Evolutionary conservation across 257 asterid species (phyloP), one percentile per base, ranked within the genome.

Genomic region (Leonotis leonurus): DNA sequence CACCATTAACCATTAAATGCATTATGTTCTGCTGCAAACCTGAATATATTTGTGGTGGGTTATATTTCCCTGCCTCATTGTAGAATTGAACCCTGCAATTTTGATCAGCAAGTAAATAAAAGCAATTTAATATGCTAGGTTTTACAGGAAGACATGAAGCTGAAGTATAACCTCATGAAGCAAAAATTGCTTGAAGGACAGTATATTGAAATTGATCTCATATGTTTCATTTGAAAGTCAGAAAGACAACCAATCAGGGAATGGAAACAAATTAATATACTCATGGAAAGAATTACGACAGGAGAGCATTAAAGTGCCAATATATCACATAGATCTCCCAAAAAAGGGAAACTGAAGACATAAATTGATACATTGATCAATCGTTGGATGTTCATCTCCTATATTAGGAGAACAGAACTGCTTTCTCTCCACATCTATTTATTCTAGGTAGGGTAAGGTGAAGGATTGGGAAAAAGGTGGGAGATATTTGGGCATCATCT

Each of bases 21-120:
- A 70, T 16, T 18, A 30, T 56, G 67, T 32, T 33, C 60, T 2
- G 37, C 37, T 40, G 45, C 71, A 35, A 37, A 83, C 90, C 90
- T 83, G 90, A 76, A 89, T 83, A 69, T 92, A 92, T 70, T 92
- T 97, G 55, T 92, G 99, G 76, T 92, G 99, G 61, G 99, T 92
- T 71, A 92, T 80, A 78, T 92, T 92, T 44, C 99, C 99, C 85
- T 89, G 99, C 74, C 99, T 82, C 66, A 92, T 70, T 16, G 99
- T 92, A 70, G 99, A 92, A 81, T 92, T 92, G 80, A 92, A 92
- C 61, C 99, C 99, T 92, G 84, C 75, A 71, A 44, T 70, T 57
- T 56, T 22, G 64, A 52, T 70, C 45, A 63, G 65, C 25, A 37
- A 76, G 72, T 50, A 63, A 11, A 73, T 32, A 8, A 39, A 39